A percentile compares a stretch with the other conserved stretches of the same genome.
Conservation (phyloP, 1,284 basidiomycete species). For the Tremellales sp. region DNA sequence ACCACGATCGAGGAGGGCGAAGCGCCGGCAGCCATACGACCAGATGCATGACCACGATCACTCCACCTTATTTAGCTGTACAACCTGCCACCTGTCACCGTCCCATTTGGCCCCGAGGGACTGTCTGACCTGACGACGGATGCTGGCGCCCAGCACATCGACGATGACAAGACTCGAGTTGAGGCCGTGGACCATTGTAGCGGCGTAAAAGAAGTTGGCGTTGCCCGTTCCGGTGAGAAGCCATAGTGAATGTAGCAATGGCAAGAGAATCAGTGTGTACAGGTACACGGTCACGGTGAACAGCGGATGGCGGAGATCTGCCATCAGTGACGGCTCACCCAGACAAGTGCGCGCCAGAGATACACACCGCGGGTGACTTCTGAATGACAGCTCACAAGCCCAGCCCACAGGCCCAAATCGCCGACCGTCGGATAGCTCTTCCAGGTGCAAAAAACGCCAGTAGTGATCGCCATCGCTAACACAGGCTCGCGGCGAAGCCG, state of each 20-base stretch:
- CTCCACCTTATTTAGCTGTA: constrained; percentile 4
- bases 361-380: constrained; percentile 74
- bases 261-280: constrained; percentile 80
- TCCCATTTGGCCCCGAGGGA: background rate
- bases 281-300: constrained; percentile 78
- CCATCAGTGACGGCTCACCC: background rate
- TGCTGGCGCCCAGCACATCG: constrained; percentile 73
- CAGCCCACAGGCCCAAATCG: constrained; percentile 80
- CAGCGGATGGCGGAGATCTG: constrained; percentile 83
- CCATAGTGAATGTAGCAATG: constrained; percentile 90
- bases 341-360: background rate
- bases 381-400: constrained; percentile 74
- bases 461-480: constrained; percentile 70
- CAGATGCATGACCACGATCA: background rate
- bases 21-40: background rate
- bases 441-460: constrained; percentile 77
- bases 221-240: constrained; percentile 88
- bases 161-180: constrained; percentile 77
- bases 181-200: constrained; percentile 86
- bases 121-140: constrained; percentile 42
- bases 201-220: constrained; percentile 97
- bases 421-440: constrained; percentile 89
- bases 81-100: background rate
- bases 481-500: constrained; percentile 88
- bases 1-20: background rate